Conservation (phyloP, 257 asterid species). For the Penstemon barbatus region DNA sequence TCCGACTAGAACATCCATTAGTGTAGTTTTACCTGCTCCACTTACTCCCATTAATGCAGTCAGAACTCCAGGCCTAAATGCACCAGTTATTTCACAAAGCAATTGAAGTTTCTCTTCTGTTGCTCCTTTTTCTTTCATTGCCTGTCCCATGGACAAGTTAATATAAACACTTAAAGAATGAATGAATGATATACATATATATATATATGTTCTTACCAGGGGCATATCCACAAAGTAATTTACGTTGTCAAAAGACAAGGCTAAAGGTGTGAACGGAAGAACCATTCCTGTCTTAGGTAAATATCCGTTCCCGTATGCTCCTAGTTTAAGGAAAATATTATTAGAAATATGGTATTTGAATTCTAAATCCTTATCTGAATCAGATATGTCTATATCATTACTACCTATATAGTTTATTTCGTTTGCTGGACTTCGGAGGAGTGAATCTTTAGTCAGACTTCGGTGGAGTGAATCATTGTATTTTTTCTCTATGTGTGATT, state of each 20-base stretch:
- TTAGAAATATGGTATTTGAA: constrained; percentile 13
- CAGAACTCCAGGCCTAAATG: constrained; percentile 72
- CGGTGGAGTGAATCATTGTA: constrained; percentile 32
- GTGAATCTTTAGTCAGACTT: constrained; percentile 34
- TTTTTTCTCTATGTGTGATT: constrained; percentile 33
- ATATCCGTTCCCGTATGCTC: constrained; percentile 34
- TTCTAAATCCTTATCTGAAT: background rate
- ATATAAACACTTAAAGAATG: background rate
- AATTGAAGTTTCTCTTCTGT: constrained; percentile 56
- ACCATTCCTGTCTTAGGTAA: constrained; percentile 60
- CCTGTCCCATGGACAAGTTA: constrained; percentile 33
- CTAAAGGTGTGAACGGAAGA: constrained; percentile 59
- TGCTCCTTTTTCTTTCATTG: constrained; percentile 55
- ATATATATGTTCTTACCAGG: constrained; percentile 38
- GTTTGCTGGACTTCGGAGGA: constrained; percentile 30
- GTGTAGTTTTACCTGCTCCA: constrained; percentile 78
- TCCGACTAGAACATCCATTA: constrained; percentile 75
- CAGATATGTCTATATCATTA: background rate
- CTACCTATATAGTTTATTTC: constrained; percentile 41
- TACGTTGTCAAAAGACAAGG: constrained; percentile 54
- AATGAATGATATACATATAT: background rate
- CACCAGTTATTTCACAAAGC: constrained; percentile 56
- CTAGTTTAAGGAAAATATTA: constrained; percentile 12
- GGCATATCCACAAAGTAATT: constrained; percentile 63
- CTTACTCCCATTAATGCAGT: constrained; percentile 79